phyloP scores from a whole-genome alignment of 2,329 filamentous ascomycete genomes.

The Didymella exigua region DNA sequence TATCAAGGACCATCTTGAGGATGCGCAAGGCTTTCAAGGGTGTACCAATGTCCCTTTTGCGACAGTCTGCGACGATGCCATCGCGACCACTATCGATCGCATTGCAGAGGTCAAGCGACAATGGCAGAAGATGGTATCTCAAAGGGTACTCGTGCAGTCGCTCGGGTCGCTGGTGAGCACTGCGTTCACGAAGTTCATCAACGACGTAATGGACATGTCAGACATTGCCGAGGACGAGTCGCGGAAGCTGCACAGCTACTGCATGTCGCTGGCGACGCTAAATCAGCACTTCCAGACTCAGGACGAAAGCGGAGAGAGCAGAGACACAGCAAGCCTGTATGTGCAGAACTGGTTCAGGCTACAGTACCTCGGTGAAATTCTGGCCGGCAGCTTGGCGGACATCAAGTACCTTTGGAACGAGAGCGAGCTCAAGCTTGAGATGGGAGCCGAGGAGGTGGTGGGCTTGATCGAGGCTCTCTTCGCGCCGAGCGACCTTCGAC shows the following conservation, averaged over 20 bases:
- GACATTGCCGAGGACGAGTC: conserved; percentile 69
- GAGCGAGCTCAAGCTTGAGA: conserved; percentile 67
- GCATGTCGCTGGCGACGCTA: conserved; percentile 60
- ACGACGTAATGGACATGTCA: conserved; percentile 66
- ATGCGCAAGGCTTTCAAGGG: conserved; percentile 65
- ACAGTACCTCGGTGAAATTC: conserved; percentile 67
- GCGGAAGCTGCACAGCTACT: conserved; percentile 62
- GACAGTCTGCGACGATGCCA: conserved; percentile 64
- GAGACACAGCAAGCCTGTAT: conserved; percentile 65
- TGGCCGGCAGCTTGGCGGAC: conserved; percentile 67
- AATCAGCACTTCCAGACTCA: conserved; percentile 63
- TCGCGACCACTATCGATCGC: conserved; percentile 63
- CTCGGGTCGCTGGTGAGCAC: conserved; percentile 64
- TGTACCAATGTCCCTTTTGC: conserved; percentile 66
- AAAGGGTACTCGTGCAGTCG: conserved; percentile 65
- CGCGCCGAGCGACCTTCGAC: conserved; percentile 64
- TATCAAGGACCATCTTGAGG: conserved; percentile 65
- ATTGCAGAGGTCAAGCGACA: conserved; percentile 61
- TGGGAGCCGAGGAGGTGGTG: conserved; percentile 65
- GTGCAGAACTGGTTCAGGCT: conserved; percentile 69
- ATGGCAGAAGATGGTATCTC: conserved; percentile 64
- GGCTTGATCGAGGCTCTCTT: conserved; percentile 69
- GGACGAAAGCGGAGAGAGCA: conserved; percentile 47
- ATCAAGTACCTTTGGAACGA: conserved; percentile 70
- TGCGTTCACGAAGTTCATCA: conserved; percentile 63